Evolutionary conservation across 306 rosid species (phyloP).

Genomic region (Malus domestica): ASM211411v1 NC_041803.1:16764501-16765000

Average conservation of each 20-base stretch:
- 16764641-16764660: neutral
- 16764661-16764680: neutral
- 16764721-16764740: no score
- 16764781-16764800: no score
- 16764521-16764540: neutral
- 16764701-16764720: no score
- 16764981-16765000: neutral
- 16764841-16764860: no score
- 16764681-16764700: no score
- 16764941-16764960: no score
- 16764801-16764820: no score
- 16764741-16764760: no score
- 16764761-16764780: no score
- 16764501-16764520: neutral
- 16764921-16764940: neutral
- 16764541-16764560: neutral
- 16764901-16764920: neutral
- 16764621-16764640: neutral
- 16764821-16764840: neutral
- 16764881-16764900: no score
- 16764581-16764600: neutral
- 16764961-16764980: no score
- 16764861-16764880: no score
- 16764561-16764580: neutral
- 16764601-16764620: neutral